Evolutionary conservation across 164 flowering plant species (phyloP), one percentile per base, ranked within the genome.

Genomic region (Aristolochia fimbriata): DNA sequence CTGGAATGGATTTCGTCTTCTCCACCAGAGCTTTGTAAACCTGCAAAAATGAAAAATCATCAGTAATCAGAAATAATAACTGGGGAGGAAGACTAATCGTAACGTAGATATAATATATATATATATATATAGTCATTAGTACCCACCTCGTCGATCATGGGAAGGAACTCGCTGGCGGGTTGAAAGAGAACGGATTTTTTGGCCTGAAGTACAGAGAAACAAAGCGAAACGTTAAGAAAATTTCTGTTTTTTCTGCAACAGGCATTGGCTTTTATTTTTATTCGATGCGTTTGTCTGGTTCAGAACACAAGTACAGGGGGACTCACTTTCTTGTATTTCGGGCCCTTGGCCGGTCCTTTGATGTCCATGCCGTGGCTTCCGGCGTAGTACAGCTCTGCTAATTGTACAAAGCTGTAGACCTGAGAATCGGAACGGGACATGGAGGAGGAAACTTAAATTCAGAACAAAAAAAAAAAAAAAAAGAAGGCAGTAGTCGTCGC

Each of bases 301-400:
- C 22, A 22, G 22, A 17, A 52, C 10, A 20, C 15, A 27, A 33
- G 37, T 20, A 58, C 43, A 47, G 30, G n/a, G n/a, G n/a, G 37
- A 57, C 77, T 68, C 31, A 77, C 84, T 62, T 75, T 79, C 47
- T 65, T 68, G 70, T 76, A 67, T 62, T 73, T 69, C 43, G 51
- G 64, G 45, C 66, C 71, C 63, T 73, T 77, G 47, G 80, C 63
- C 47, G 97, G 97, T 46, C 89, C 94, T 65, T 70, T 79, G 49
- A 89, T 89, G 82, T 89, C 97, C 97, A 89, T 89, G 13, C 97
- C 97, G 71, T 89, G 97, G 66, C 97, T 89, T 0, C 94, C 97
- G 0, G 97, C 97, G 55, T 89, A 89, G 69, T 81, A 87, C 19
- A 89, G 85, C 70, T 82, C 90, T 12, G 78, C 67, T 58, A 89